Percentiles rank a stretch among this genome's conserved stretches.
These are phyloP conservation scores for Candida neerlandica DNA, from an alignment of 1,139 yeast species.

Conservation along the genomic window DNA sequence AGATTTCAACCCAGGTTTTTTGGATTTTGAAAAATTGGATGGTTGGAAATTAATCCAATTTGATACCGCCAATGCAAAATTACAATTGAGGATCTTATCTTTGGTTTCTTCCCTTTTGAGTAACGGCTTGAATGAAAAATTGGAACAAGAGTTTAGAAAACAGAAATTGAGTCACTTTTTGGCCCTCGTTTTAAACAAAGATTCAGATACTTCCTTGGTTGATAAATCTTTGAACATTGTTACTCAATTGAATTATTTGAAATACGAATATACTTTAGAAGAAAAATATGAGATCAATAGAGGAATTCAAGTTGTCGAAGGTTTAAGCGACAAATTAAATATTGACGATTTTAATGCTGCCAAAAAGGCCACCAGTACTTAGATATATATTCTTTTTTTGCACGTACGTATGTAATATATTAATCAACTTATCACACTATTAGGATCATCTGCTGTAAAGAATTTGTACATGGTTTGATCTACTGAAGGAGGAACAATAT, in stretches of 20 bases:
- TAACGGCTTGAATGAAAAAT: slow-evolving; percentile 46
- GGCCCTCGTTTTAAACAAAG: slow-evolving; percentile 37
- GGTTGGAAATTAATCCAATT: slow-evolving; percentile 61
- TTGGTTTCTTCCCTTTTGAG: slow-evolving; percentile 60
- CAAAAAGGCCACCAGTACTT: slow-evolving; percentile 40
- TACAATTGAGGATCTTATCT: slow-evolving; percentile 58
- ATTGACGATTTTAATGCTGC: slow-evolving; percentile 54
- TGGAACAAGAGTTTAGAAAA: slow-evolving; percentile 41
- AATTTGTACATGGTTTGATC: slow-evolving; percentile 49
- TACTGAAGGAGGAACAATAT: slow-evolving; percentile 33
- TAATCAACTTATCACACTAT: slow-evolving; percentile 30
- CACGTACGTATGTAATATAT: not conserved
- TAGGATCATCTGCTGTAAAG: slow-evolving; percentile 54
- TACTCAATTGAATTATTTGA: slow-evolving; percentile 47
- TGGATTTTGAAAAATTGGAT: slow-evolving; percentile 50
- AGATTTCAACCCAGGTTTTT: slow-evolving; percentile 62
- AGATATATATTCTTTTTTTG: slow-evolving; percentile 6
- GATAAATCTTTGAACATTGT: slow-evolving; percentile 65
- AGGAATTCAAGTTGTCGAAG: slow-evolving; percentile 47
- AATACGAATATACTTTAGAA: slow-evolving; percentile 46
- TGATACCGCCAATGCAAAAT: slow-evolving; percentile 32
- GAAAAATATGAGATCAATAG: slow-evolving; percentile 47
- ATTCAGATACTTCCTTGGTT: slow-evolving; percentile 52
- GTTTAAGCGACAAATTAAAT: slow-evolving; percentile 49
- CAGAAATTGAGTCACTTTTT: slow-evolving; percentile 42